A percentile compares a stretch with the other conserved stretches of the same genome.
phyloP scores from a whole-genome alignment of 2,329 filamentous ascomycete genomes.

The Bretziella fagacearum region DNA sequence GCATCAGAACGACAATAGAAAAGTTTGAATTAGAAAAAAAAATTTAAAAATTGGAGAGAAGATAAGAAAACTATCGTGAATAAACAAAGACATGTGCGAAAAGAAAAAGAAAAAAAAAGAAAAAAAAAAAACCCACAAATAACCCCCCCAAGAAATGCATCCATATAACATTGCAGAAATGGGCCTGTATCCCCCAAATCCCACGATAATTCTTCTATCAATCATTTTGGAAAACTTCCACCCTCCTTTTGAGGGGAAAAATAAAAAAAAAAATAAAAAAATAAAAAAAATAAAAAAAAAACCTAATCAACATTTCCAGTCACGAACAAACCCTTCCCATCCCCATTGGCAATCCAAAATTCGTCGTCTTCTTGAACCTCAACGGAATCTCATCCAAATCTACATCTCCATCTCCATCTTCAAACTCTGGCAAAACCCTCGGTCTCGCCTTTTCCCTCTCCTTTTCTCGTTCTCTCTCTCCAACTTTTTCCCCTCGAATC shows the following conservation, averaged over 20 bases:
- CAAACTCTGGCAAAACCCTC: neutral
- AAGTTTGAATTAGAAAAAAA: no score
- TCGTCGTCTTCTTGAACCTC: conserved; percentile 28
- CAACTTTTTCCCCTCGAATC: neutral
- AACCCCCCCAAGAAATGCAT: no score
- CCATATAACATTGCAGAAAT: no score
- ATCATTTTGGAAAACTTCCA: no score
- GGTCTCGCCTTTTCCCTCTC: neutral
- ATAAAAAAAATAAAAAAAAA: neutral
- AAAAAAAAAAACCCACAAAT: no score
- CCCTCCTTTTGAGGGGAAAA: neutral
- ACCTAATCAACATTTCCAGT: neutral
- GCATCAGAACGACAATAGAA: no score
- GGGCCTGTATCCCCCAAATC: no score
- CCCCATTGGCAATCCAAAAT: conserved; percentile 24
- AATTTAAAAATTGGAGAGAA: no score
- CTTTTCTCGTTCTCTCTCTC: neutral
- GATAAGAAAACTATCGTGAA: no score
- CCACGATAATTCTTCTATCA: no score
- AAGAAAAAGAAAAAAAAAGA: no score
- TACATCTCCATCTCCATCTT: conserved; percentile 17
- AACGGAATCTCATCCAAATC: conserved; percentile 29
- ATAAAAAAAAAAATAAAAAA: neutral
- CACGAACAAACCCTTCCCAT: neutral
- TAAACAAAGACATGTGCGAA: no score